These are phyloP conservation scores for Capillidium heterosporum DNA, from an alignment of 371 early-diverging fungal species.

Conservation along the genomic window DNA sequence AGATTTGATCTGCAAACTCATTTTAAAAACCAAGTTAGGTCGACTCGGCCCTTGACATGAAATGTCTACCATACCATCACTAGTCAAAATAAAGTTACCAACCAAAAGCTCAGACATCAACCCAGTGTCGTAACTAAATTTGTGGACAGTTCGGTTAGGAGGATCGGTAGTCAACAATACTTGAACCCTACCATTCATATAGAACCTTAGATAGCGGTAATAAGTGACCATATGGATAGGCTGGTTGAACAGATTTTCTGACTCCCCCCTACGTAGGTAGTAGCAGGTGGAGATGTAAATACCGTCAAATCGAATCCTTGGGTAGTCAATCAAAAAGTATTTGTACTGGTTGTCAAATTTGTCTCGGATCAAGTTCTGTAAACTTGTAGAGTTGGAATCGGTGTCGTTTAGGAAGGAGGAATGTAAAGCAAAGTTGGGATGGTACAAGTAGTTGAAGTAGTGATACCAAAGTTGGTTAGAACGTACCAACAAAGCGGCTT, in stretches of 20 bases:
- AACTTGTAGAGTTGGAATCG: neutral
- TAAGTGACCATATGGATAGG: slow-evolving; percentile 51
- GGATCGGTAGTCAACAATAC: slow-evolving; percentile 30
- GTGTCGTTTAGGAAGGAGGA: neutral
- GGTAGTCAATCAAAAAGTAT: slow-evolving; percentile 35
- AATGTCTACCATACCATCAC: slow-evolving; percentile 15
- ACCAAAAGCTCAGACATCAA: slow-evolving; percentile 22
- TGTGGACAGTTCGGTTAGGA: slow-evolving; percentile 21
- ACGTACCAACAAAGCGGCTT: slow-evolving; percentile 18
- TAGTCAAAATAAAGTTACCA: slow-evolving; percentile 15
- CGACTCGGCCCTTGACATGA: slow-evolving; percentile 12
- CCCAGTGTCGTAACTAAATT: too few species aligned
- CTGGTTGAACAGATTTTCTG: slow-evolving; percentile 29
- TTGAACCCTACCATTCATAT: slow-evolving; percentile 26
- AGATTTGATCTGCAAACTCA: slow-evolving; percentile 22
- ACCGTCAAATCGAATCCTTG: slow-evolving; percentile 44
- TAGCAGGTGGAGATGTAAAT: slow-evolving; percentile 42
- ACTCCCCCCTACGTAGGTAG: slow-evolving; percentile 29
- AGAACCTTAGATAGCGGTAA: slow-evolving; percentile 45
- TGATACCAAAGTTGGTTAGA: slow-evolving; percentile 7
- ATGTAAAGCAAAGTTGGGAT: neutral
- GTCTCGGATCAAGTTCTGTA: slow-evolving; percentile 5
- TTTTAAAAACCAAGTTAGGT: slow-evolving; percentile 19
- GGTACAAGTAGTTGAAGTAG: slow-evolving; percentile 3
- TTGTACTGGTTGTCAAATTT: slow-evolving; percentile 15